Conservation (phyloP, 176 grass and related monocot species). For the Pharus latifolius region DNA sequence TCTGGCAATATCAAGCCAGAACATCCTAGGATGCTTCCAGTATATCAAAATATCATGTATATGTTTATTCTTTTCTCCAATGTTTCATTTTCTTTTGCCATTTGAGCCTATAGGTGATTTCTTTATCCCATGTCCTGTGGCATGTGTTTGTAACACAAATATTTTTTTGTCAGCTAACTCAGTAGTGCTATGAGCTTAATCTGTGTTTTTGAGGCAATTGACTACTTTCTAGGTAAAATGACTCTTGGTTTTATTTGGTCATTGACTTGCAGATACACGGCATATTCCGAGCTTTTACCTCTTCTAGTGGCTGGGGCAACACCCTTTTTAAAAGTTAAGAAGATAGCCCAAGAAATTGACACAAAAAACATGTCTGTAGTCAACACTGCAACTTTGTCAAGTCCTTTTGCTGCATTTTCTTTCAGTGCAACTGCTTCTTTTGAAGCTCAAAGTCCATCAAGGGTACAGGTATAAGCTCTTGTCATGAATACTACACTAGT, state of each 20-base stretch:
- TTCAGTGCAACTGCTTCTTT: slow-evolving; percentile 89
- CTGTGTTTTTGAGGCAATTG: neutral
- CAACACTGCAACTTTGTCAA: slow-evolving; percentile 66
- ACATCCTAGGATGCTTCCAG: too few relatives aligned
- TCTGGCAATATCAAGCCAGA: too few relatives aligned
- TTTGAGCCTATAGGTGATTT: neutral
- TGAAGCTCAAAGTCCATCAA: slow-evolving; percentile 64
- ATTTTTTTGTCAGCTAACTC: neutral
- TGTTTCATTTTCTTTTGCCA: neutral
- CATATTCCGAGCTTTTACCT: slow-evolving; percentile 83
- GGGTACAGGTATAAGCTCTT: slow-evolving; percentile 57
- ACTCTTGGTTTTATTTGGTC: neutral
- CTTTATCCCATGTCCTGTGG: neutral
- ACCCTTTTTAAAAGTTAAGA: slow-evolving; percentile 72
- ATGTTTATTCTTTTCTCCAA: neutral
- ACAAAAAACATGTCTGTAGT: slow-evolving; percentile 47
- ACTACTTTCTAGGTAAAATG: neutral
- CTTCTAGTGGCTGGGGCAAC: slow-evolving; percentile 63
- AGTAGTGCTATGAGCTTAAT: neutral
- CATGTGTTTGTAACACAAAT: too few relatives aligned
- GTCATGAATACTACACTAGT: neutral
- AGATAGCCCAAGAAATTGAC: slow-evolving; percentile 83
- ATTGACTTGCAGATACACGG: slow-evolving; percentile 65
- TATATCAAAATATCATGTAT: too few relatives aligned
- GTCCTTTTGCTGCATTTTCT: slow-evolving; percentile 69